Evolutionary conservation across 1,139 yeast genomes (phyloP).

Genomic region (Oligophagozyma castellii): DNA sequence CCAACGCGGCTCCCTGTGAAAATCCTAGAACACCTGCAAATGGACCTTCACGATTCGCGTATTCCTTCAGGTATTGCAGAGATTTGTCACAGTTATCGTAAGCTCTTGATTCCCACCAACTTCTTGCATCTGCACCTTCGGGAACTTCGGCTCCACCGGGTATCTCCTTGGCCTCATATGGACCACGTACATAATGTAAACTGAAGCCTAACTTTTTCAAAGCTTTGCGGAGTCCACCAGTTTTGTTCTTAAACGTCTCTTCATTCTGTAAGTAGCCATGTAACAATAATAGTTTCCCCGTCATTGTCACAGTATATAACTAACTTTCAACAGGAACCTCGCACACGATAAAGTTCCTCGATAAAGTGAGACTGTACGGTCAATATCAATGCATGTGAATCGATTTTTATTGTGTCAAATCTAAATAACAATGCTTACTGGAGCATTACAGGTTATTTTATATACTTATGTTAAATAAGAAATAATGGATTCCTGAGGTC

Average conservation of each 20-base stretch:
- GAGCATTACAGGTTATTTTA: too few relatives aligned
- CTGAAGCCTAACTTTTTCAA: constrained; percentile 54
- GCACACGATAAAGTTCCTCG: too few relatives aligned
- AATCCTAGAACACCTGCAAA: constrained; percentile 83
- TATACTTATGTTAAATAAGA: too few relatives aligned
- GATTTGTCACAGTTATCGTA: too few relatives aligned
- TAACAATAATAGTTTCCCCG: constrained; percentile 32
- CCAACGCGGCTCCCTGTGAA: constrained; percentile 84
- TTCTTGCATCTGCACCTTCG: constrained; percentile 12
- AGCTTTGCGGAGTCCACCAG: constrained; percentile 62
- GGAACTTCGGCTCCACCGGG: constrained; percentile 5
- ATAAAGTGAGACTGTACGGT: too few relatives aligned
- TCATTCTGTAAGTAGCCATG: constrained; percentile 64
- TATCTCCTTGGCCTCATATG: constrained; percentile 21
- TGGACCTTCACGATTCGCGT: constrained; percentile 47
- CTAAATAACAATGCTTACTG: too few relatives aligned
- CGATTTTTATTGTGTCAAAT: too few relatives aligned
- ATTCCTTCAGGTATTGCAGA: constrained; percentile 14
- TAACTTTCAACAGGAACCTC: neutral
- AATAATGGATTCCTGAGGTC: too few relatives aligned
- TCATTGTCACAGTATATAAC: neutral
- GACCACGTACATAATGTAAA: constrained; percentile 62
- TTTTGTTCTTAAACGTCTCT: constrained; percentile 53
- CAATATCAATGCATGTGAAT: too few relatives aligned
- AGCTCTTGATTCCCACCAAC: constrained; percentile 20